Evolutionary conservation across 2,329 filamentous ascomycete genomes (phyloP).

Genomic region (Harringtonia aguacate): DNA sequence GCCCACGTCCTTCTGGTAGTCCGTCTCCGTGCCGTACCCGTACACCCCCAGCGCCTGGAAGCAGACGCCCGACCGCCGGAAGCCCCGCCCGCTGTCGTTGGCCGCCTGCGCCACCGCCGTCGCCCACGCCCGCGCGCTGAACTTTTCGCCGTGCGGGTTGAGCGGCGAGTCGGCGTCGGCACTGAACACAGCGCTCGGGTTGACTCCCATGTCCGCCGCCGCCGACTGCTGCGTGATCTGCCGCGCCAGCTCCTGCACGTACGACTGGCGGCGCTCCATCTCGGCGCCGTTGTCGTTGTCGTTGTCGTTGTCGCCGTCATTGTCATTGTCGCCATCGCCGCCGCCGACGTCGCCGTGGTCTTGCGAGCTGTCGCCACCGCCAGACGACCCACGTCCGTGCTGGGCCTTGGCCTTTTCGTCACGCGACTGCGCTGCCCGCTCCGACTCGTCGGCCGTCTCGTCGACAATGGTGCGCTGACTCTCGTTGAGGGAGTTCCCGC

Average conservation of each 20-base stretch:
- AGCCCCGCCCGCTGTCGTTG: slow-evolving; percentile 38
- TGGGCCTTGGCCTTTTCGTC: no score
- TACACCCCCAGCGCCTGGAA: slow-evolving; percentile 59
- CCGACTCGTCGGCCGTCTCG: no score
- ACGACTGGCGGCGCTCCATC: slow-evolving; percentile 35
- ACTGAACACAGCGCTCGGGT: slow-evolving; percentile 35
- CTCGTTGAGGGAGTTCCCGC: no score
- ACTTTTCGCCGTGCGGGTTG: slow-evolving; percentile 35
- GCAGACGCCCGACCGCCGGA: slow-evolving; percentile 50
- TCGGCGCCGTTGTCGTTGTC: background rate
- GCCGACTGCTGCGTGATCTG: slow-evolving; percentile 34
- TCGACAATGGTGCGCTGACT: no score
- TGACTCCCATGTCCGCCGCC: slow-evolving; percentile 16
- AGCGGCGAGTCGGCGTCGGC: slow-evolving; percentile 29
- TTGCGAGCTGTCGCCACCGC: no score
- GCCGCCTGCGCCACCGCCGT: slow-evolving; percentile 43
- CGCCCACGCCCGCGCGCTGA: slow-evolving; percentile 43
- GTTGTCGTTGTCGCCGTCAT: background rate
- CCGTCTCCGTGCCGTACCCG: slow-evolving; percentile 54
- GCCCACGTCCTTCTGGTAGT: slow-evolving; percentile 57
- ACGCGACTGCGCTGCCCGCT: no score
- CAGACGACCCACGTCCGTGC: no score
- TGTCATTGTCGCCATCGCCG: background rate
- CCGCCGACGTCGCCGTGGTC: no score
- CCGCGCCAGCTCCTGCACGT: slow-evolving; percentile 43